A percentile compares a stretch with the other conserved stretches of the same genome.
These are phyloP conservation scores for Aspergillus indologenus DNA, from an alignment of 495 filamentous ascomycete species.

Conservation along the genomic window DNA sequence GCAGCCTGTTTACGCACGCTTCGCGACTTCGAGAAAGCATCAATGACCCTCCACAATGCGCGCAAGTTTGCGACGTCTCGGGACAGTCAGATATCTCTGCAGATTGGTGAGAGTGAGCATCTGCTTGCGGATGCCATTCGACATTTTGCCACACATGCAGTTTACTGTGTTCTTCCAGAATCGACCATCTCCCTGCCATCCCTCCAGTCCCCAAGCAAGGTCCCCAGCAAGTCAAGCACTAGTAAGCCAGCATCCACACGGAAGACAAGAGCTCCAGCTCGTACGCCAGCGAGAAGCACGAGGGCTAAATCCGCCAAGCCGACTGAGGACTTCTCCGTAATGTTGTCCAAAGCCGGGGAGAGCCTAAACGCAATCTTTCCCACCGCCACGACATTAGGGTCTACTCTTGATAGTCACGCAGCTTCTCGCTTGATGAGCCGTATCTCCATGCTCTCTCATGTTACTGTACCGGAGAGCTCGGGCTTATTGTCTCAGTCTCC, in stretches of 20 bases:
- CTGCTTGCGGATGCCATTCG: constrained; percentile 56
- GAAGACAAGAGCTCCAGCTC: constrained; percentile 28
- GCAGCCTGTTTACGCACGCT: constrained; percentile 47
- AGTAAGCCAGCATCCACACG: constrained; percentile 26
- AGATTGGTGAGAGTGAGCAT: constrained; percentile 48
- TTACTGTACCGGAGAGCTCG: constrained; percentile 31
- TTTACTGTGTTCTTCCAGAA: constrained; percentile 85
- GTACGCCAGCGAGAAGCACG: constrained; percentile 26
- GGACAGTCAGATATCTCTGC: constrained; percentile 39
- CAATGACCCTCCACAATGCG: constrained; percentile 30
- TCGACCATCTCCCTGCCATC: constrained; percentile 85
- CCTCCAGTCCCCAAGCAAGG: constrained; percentile 37
- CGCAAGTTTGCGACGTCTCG: constrained; percentile 34
- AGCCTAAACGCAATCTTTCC: constrained; percentile 37
- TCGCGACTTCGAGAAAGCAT: constrained; percentile 40
- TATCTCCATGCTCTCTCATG: constrained; percentile 47
- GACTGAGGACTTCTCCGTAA: constrained; percentile 38
- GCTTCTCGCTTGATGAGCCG: constrained; percentile 45
- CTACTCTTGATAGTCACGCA: constrained; percentile 45
- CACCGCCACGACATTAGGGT: constrained; percentile 40
- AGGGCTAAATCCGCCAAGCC: constrained; percentile 34
- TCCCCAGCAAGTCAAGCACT: constrained; percentile 18
- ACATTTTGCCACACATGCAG: constrained; percentile 71
- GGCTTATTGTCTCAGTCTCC: constrained; percentile 36
- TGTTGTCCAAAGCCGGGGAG: constrained; percentile 42